These are phyloP conservation scores for Sclerotinia sclerotiorum DNA, from an alignment of 2,329 filamentous ascomycete genomes.

Conservation along the genomic window DNA sequence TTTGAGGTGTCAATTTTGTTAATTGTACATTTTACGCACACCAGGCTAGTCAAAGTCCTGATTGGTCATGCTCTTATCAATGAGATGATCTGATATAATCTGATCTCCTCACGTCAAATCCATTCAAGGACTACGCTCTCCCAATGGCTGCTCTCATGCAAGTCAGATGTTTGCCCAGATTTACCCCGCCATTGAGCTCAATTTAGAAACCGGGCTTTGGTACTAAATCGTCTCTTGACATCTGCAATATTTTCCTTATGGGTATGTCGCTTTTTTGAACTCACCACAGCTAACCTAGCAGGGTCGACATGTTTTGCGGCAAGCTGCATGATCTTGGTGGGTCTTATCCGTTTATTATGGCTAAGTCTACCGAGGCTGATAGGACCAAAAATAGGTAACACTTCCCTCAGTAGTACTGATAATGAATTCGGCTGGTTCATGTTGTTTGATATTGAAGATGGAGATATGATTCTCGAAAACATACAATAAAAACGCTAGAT, in stretches of 20 bases:
- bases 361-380: conserved; percentile 16
- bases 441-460: conserved; percentile 13
- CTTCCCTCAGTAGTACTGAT: neutral
- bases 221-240: neutral
- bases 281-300: neutral
- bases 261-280: neutral
- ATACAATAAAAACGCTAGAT: neutral
- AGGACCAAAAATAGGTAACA: neutral
- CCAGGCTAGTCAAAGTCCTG: neutral
- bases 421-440: neutral
- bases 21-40: neutral
- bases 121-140: neutral
- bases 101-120: conserved; percentile 4
- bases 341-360: conserved; percentile 14
- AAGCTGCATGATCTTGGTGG: conserved; percentile 15
- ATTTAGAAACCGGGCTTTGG: neutral
- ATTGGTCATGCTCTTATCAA: conserved; percentile 2
- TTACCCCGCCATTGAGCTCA: neutral
- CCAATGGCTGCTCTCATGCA: neutral
- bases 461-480: neutral
- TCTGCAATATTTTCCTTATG: neutral
- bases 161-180: neutral
- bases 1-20: conserved; percentile 7
- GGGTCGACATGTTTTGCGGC: conserved; percentile 19
- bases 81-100: conserved; percentile 1